Evolutionary conservation across 2,329 filamentous ascomycete species (phyloP).

Genomic region (Colletotrichum lini): DNA sequence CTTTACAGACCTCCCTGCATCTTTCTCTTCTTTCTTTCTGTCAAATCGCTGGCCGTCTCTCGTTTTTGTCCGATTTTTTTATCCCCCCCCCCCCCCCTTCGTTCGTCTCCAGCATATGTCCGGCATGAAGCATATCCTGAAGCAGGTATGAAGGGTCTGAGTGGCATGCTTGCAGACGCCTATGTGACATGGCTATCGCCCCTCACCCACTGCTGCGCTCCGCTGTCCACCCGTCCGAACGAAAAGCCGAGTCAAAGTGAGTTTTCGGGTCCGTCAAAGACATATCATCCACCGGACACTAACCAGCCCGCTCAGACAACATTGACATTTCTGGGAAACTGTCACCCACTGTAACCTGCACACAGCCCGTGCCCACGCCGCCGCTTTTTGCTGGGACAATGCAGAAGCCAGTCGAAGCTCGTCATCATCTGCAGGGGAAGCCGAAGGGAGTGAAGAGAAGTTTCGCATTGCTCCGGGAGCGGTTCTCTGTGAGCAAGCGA

Average conservation of each 20-base stretch:
- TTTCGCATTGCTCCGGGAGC: slow-evolving; percentile 55
- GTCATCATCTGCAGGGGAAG: slow-evolving; percentile 48
- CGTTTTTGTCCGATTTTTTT: background rate
- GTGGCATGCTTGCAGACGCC: slow-evolving; percentile 58
- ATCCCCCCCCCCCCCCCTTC: background rate
- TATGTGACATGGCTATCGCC: slow-evolving; percentile 64
- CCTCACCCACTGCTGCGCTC: slow-evolving; percentile 61
- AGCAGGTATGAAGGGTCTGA: slow-evolving; percentile 57
- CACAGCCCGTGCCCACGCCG: slow-evolving; percentile 51
- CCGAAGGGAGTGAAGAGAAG: slow-evolving; percentile 54
- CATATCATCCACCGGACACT: slow-evolving; percentile 26
- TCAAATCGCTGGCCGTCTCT: slow-evolving; percentile 21
- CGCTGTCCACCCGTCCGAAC: slow-evolving; percentile 55
- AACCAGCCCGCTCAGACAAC: slow-evolving; percentile 43
- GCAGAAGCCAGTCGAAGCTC: slow-evolving; percentile 42
- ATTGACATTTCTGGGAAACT: slow-evolving; percentile 46
- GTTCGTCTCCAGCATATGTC: slow-evolving; percentile 31
- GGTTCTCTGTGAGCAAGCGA: slow-evolving; percentile 62
- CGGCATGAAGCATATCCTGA: slow-evolving; percentile 38
- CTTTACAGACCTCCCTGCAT: slow-evolving; percentile 27
- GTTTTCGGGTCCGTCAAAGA: slow-evolving; percentile 43
- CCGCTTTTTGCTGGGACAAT: slow-evolving; percentile 48
- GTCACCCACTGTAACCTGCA: slow-evolving; percentile 47
- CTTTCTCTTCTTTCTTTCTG: slow-evolving; percentile 21
- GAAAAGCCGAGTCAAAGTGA: slow-evolving; percentile 58